Evolutionary conservation across 2,329 filamentous ascomycete species (phyloP).

Genomic region (Ophiostoma sp.): DNA sequence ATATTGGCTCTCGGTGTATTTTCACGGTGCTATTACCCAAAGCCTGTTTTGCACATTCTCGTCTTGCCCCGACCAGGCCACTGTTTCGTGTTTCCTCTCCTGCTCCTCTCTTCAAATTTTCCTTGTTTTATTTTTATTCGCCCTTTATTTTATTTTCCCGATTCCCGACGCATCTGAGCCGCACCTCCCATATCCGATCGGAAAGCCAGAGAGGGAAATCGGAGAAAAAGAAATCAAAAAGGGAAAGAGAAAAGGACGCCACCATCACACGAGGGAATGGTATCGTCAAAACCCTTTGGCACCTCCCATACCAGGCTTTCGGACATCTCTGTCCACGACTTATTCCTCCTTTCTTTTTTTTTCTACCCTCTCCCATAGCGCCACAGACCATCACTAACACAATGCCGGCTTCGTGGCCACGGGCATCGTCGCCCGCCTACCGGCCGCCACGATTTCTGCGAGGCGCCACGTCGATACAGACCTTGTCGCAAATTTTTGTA

Average conservation of each 20-base stretch:
- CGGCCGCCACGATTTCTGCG: not conserved
- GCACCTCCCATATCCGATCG: not conserved
- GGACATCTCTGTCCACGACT: not conserved
- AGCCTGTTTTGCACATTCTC: not conserved
- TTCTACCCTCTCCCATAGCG: not conserved
- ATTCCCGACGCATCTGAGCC: not conserved
- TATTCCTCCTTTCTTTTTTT: not conserved
- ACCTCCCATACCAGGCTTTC: not conserved
- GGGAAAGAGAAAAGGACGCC: not conserved
- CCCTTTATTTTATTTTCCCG: not conserved
- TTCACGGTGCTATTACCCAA: not conserved
- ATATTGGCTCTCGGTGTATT: not conserved
- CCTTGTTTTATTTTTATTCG: slow-evolving; percentile 1
- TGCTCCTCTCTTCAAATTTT: not conserved
- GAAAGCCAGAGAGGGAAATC: not conserved
- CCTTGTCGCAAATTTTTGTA: slow-evolving; percentile 9
- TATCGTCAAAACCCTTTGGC: not conserved
- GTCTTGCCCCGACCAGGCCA: not conserved
- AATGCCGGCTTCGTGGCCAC: not conserved
- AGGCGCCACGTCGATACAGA: slow-evolving; percentile 7
- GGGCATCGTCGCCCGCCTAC: not conserved
- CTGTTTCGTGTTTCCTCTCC: not conserved
- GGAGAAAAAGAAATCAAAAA: not conserved
- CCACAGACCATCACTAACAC: not conserved
- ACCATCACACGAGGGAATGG: not conserved